Evolutionary conservation across 345 rosid genomes (phyloP), one percentile per base, ranked within the genome.

Genomic region (Dovyalis caffra): DNA sequence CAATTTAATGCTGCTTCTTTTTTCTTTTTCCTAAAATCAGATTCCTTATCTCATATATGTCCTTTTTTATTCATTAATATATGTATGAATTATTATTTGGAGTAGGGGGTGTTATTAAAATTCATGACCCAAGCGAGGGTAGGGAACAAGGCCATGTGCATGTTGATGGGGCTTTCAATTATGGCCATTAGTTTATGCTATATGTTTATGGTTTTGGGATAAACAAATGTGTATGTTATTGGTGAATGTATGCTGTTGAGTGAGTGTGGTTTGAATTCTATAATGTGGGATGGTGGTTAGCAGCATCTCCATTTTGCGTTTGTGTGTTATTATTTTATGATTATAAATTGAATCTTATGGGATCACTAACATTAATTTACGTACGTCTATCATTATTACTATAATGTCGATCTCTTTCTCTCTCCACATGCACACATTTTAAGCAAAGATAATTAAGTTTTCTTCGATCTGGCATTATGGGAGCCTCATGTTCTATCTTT

Each of bases 71-170:
- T 23, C 32, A 25, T 61, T 29, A 15, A 32, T 25, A 15, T 6
- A n/a, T 60, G 23, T 12, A 37, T 66, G 60, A 0, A 0, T n/a
- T 32, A 8, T 37, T 74, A 64, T 32, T 25, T 49, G 40, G 33
- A 56, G 12, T 4, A 28, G 64, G 12, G 58, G 68, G 68, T 37
- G 18, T 21, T 51, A 37, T 60, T 47, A 32, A 43, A 80, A 73
- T 76, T 33, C 12, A 63, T 10, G 78, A 31, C 58, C 74, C 72
- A 60, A 70, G 25, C 29, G 79, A 33, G 65, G 66, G 33, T 70
- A 32, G 93, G 89, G 90, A 88, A 81, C 94, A 88, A 25, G 79
- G 66, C 83, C 93, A 89, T 87, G 91, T 90, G 91, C 83, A 74
- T 77, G 81, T 70, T 71, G 81, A 81, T 86, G 89, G 89, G 79